Base-by-base conservation (phyloP, 1,284 basidiomycete genomes). In the Trametes hirsuta region DNA sequence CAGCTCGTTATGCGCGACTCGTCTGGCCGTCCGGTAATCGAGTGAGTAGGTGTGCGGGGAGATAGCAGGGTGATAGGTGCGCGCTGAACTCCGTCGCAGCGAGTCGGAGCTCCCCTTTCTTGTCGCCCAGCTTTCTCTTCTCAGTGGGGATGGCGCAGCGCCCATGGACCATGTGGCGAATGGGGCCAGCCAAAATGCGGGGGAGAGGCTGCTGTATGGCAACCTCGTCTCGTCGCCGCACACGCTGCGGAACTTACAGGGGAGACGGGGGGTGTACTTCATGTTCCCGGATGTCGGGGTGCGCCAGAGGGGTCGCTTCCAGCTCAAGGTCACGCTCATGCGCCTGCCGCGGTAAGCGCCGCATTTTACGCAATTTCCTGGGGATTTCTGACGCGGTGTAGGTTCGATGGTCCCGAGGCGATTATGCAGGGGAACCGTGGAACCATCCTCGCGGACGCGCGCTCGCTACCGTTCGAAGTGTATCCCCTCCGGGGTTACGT, bases 211-310 rank as follows among this genome's bases (percentile, higher is more conserved):
- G 63, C 80, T 96, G 18, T 93, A 95, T 71, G 95, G 95, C 40
- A 91, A 88, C 59, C 77, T 95, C 25, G 92, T 95, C 30, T 87
- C 94, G 12, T 88, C 89, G 0, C 84, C 92, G 1, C 86, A 93
- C 46, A 84, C 88, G 54, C 79, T 94, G 69, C 84, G 88, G 63
- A 90, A 95, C 71, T 80, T 87, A 42, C 85, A 91, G 71, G 92
- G 92, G 44, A 85, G 87, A 39, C 79, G 82, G 65, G 91, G 92
- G 8, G 79, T 92, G 37, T 95, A 91, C 74, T 95, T 97, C 70
- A 77, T 95, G 52, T 97, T 96, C 70, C 89, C 94, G 8, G 95
- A 97, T 73, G 90, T 94, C 66, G 93, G 91, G 70, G 85, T 97
- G 56, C 84, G 91, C 12, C 84, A 83, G 77, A 79, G 84, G 34